Evolutionary conservation across 2,329 filamentous ascomycete species (phyloP).

Genomic region (Sphaerulina musiva): DNA sequence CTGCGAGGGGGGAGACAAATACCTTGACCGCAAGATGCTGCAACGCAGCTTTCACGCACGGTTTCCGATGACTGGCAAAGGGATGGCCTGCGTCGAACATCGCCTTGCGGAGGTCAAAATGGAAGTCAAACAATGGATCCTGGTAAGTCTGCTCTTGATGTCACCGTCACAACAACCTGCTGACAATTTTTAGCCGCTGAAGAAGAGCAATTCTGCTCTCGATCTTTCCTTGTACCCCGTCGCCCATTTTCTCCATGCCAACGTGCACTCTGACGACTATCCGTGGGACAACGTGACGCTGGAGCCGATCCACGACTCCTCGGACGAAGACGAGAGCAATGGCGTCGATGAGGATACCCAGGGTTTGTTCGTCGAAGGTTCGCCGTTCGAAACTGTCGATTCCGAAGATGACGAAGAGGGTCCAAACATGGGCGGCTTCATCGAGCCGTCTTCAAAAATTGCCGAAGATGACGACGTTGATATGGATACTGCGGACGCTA

Average conservation of each 20-base stretch:
- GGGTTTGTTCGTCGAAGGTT: too few species aligned
- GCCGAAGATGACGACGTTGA: conserved; percentile 1
- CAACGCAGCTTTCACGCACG: conserved; percentile 35
- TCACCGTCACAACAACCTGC: background rate
- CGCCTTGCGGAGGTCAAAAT: conserved; percentile 40
- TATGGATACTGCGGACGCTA: background rate
- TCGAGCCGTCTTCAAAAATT: background rate
- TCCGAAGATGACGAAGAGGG: background rate
- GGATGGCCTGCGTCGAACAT: conserved; percentile 38
- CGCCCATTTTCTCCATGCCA: conserved; percentile 42
- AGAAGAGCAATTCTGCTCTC: conserved; percentile 37
- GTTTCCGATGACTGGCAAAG: conserved; percentile 42
- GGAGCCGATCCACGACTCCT: background rate
- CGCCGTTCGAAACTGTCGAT: background rate
- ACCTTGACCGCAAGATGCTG: conserved; percentile 38
- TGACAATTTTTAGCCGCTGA: conserved; percentile 26
- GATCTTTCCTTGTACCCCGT: conserved; percentile 36
- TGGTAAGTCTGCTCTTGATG: conserved; percentile 7
- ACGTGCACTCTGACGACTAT: conserved; percentile 37
- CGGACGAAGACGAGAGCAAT: background rate
- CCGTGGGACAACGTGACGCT: conserved; percentile 32
- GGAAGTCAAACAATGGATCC: conserved; percentile 38
- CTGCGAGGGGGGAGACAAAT: conserved; percentile 37
- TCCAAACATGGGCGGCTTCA: conserved; percentile 2
- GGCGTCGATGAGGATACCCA: background rate